Conservation (phyloP, 2,329 filamentous ascomycete genomes). For the Arachnopeziza araneosa region DNA sequence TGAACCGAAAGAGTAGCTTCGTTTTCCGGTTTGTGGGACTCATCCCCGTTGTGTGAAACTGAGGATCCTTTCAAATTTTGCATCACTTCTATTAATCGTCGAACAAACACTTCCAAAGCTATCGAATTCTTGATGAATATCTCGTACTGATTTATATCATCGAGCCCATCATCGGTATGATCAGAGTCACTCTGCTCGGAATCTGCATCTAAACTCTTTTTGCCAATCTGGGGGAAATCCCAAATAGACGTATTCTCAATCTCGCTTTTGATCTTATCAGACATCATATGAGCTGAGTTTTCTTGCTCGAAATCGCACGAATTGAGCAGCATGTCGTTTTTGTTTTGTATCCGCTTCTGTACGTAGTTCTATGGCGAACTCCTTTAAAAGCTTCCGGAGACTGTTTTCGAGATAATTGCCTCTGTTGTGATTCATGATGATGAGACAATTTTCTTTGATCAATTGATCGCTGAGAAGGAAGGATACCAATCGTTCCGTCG, state of each 20-base stretch:
- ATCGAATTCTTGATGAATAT: conserved; percentile 6
- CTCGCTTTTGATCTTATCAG: not conserved
- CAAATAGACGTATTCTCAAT: not conserved
- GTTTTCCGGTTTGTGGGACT: no score
- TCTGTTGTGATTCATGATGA: no score
- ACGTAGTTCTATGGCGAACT: no score
- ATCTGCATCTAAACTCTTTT: not conserved
- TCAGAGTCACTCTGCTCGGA: conserved; percentile 1
- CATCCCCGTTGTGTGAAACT: no score
- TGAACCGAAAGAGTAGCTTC: no score
- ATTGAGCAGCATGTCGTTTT: not conserved
- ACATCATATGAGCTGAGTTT: conserved; percentile 10
- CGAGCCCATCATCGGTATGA: not conserved
- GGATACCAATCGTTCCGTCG: no score
- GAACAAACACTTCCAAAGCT: not conserved
- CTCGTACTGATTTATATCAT: not conserved
- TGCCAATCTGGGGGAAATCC: not conserved
- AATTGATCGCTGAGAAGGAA: no score
- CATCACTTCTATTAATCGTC: not conserved
- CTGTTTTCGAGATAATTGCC: no score
- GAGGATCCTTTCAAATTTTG: no score
- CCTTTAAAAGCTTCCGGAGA: no score
- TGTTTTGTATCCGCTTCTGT: no score
- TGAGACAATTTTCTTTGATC: no score
- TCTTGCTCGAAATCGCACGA: conserved; percentile 4